A percentile compares a stretch with the other conserved stretches of the same genome.
Evolutionary conservation across 2,329 filamentous ascomycete species (phyloP).

Genomic region (Trichoderma sp.): DNA sequence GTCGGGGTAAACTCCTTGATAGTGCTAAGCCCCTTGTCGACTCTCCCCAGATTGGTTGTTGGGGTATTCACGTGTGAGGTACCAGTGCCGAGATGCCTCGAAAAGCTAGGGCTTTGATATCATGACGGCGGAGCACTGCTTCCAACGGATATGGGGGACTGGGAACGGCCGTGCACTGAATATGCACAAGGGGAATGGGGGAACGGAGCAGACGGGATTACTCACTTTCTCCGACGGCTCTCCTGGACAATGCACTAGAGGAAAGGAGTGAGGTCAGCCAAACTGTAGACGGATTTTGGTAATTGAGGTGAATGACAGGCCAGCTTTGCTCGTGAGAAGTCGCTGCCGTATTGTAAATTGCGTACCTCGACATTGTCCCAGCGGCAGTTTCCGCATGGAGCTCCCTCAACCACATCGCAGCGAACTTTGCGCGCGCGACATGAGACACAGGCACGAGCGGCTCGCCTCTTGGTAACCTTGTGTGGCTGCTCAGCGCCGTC

Average conservation of each 20-base stretch:
- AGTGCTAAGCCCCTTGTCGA: neutral
- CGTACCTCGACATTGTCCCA: slow-evolving; percentile 68
- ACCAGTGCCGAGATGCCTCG: neutral
- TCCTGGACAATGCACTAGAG: slow-evolving; percentile 66
- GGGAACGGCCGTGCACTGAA: neutral
- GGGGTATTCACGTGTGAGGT: neutral
- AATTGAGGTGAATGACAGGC: neutral
- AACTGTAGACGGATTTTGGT: neutral
- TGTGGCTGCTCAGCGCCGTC: slow-evolving; percentile 34
- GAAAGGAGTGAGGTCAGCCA: slow-evolving; percentile 11
- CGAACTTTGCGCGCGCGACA: slow-evolving; percentile 87
- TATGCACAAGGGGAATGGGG: neutral
- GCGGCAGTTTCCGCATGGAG: slow-evolving; percentile 83
- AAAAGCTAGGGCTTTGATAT: neutral
- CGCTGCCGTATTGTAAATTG: neutral
- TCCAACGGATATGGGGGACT: neutral
- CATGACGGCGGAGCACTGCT: neutral
- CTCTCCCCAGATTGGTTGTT: neutral
- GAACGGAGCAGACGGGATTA: slow-evolving; percentile 26
- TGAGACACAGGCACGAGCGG: slow-evolving; percentile 86
- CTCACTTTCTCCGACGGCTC: slow-evolving; percentile 82
- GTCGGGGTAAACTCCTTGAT: neutral
- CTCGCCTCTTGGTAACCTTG: slow-evolving; percentile 70
- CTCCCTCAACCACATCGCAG: slow-evolving; percentile 88
- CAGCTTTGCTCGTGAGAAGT: neutral